A percentile compares a stretch with the other conserved stretches of the same genome.
These are phyloP conservation scores for Monosporascus ibericus DNA, from an alignment of 2,329 filamentous ascomycete species.

Conservation along the genomic window DNA sequence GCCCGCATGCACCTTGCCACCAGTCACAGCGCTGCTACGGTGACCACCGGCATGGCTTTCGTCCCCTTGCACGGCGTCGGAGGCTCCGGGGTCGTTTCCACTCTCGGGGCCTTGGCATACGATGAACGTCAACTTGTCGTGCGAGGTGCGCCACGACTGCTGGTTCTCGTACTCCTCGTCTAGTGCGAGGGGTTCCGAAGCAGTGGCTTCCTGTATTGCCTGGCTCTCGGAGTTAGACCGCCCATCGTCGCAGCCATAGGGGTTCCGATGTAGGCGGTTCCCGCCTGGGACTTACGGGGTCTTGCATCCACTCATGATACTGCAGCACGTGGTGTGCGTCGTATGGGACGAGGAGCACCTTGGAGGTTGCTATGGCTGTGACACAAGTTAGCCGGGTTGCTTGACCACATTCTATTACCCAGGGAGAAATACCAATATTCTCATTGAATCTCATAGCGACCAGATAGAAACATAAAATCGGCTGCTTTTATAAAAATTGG, in stretches of 20 bases:
- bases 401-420: not conserved
- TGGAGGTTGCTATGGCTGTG: conserved; percentile 60
- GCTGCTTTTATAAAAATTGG: not conserved
- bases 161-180: conserved; percentile 88
- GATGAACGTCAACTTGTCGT: conserved; percentile 91
- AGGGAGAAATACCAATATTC: conserved; percentile 29
- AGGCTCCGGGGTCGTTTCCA: not conserved
- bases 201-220: conserved; percentile 76
- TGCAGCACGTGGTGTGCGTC: conserved; percentile 70
- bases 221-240: conserved; percentile 23
- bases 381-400: not conserved
- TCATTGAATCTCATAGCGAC: conserved; percentile 25
- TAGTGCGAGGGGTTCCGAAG: conserved; percentile 76
- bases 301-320: conserved; percentile 92
- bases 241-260: not conserved
- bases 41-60: not conserved
- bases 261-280: not conserved
- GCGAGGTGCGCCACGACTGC: conserved; percentile 71
- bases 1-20: conserved; percentile 26
- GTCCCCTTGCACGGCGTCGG: not conserved
- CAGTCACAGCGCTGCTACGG: not conserved
- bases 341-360: conserved; percentile 77
- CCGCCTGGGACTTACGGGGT: conserved; percentile 45
- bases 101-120: conserved; percentile 45
- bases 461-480: too few relatives aligned